phyloP scores from a whole-genome alignment of 2,329 filamentous ascomycete genomes.

The Botrytis cinerea region DNA sequence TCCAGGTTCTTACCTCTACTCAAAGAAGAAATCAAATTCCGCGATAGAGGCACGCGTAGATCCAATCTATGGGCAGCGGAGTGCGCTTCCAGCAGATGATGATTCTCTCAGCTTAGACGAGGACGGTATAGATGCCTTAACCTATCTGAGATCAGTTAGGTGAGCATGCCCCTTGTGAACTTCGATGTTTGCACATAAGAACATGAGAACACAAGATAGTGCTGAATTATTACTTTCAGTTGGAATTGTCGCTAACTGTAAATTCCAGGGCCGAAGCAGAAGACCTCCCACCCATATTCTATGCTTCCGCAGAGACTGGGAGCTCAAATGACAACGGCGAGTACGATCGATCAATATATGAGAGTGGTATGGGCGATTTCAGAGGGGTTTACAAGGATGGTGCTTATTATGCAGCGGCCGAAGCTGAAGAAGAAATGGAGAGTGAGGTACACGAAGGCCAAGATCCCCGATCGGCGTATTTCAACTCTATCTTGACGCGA shows the following conservation, averaged over 20 bases:
- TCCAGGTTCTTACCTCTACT: constrained; percentile 24
- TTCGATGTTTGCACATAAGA: not conserved
- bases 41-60: constrained; percentile 49
- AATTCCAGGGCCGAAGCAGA: constrained; percentile 69
- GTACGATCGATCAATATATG: constrained; percentile 49
- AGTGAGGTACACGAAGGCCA: constrained; percentile 31
- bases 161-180: constrained; percentile 46
- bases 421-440: constrained; percentile 42
- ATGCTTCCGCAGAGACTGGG: constrained; percentile 54
- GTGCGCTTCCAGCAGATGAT: constrained; percentile 63
- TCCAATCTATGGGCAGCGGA: constrained; percentile 69
- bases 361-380: constrained; percentile 53
- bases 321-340: constrained; percentile 33
- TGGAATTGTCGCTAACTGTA: constrained; percentile 46
- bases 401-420: constrained; percentile 65
- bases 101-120: constrained; percentile 65
- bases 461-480: constrained; percentile 65
- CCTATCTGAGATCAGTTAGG: constrained; percentile 72
- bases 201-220: constrained; percentile 32
- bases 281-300: constrained; percentile 69
- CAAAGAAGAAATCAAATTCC: constrained; percentile 26
- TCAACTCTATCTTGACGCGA: constrained; percentile 62
- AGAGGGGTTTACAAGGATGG: constrained; percentile 75
- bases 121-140: constrained; percentile 64
- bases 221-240: constrained; percentile 44